Evolutionary conservation across 2,329 filamentous ascomycete genomes (phyloP).

Genomic region (Xylariaceae sp.): DNA sequence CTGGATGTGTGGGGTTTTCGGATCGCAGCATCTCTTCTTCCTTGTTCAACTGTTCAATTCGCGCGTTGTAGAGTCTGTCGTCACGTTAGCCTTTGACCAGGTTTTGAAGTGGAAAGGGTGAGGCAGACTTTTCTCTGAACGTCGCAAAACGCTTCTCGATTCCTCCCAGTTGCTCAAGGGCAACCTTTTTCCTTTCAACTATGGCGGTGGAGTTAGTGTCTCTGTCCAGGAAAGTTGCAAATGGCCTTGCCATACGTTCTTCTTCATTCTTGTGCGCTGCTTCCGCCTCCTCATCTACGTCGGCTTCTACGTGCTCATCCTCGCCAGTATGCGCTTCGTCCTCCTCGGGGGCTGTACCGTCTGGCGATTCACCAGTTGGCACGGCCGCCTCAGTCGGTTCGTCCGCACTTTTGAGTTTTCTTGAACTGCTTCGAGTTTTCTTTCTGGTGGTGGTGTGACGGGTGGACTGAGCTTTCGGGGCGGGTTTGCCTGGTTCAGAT

Average conservation of each 20-base stretch:
- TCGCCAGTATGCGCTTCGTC: conserved; percentile 46
- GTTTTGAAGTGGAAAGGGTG: background rate
- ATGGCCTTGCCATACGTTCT: conserved; percentile 47
- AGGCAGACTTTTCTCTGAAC: conserved; percentile 68
- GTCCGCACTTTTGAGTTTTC: conserved; percentile 30
- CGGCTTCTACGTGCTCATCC: conserved; percentile 49
- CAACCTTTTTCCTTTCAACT: conserved; percentile 75
- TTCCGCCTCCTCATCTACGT: conserved; percentile 56
- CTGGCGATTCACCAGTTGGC: conserved; percentile 31
- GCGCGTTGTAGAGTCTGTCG: conserved; percentile 76
- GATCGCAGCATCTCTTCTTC: conserved; percentile 58
- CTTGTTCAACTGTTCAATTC: conserved; percentile 72
- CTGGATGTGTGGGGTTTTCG: conserved; percentile 71
- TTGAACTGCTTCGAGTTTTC: conserved; percentile 34
- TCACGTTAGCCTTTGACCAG: conserved; percentile 18
- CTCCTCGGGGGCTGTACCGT: conserved; percentile 34
- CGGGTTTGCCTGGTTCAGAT: conserved; percentile 18
- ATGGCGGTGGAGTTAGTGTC: conserved; percentile 31
- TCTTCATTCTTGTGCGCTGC: conserved; percentile 57
- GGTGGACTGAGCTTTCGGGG: conserved; percentile 23
- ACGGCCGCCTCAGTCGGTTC: conserved; percentile 19
- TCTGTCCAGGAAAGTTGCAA: conserved; percentile 6
- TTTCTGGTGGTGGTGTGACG: conserved; percentile 26
- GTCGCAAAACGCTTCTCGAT: conserved; percentile 87
- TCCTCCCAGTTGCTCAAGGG: conserved; percentile 70